Evolutionary conservation across 1,284 basidiomycete genomes (phyloP).

Genomic region (Ganoderma sinense): DNA sequence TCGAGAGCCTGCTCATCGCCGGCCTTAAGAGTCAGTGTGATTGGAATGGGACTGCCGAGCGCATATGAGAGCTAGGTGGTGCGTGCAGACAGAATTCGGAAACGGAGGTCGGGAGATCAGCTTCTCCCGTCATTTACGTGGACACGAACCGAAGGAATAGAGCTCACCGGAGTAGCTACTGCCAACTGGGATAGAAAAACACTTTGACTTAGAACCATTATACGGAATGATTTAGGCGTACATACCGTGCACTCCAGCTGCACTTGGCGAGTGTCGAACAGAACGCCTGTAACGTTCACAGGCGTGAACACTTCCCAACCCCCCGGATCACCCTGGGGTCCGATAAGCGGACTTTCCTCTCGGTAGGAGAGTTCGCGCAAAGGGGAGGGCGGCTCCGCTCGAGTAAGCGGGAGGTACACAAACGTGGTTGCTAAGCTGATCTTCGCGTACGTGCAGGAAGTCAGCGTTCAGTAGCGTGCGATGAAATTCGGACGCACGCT

Average conservation of each 20-base stretch:
- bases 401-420: constrained; percentile 43
- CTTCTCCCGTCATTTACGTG: background rate
- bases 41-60: constrained; percentile 55
- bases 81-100: background rate
- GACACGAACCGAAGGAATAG: background rate
- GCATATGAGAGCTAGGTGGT: constrained; percentile 53
- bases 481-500: constrained; percentile 32
- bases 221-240: constrained; percentile 10
- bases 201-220: background rate
- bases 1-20: constrained; percentile 58
- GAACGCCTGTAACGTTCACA: constrained; percentile 38
- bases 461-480: background rate
- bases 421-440: constrained; percentile 40
- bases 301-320: constrained; percentile 45
- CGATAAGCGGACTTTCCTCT: constrained; percentile 37
- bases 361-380: constrained; percentile 42
- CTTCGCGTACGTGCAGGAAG: background rate
- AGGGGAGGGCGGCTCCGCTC: constrained; percentile 41
- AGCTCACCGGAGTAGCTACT: constrained; percentile 60
- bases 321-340: constrained; percentile 43
- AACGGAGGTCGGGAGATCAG: constrained; percentile 2
- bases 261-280: constrained; percentile 42
- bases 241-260: constrained; percentile 51
- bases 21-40: constrained; percentile 52
- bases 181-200: constrained; percentile 48